These are phyloP conservation scores for Pterocarpus santalinus DNA, from an alignment of 306 rosid species.

Conservation along the genomic window DNA sequence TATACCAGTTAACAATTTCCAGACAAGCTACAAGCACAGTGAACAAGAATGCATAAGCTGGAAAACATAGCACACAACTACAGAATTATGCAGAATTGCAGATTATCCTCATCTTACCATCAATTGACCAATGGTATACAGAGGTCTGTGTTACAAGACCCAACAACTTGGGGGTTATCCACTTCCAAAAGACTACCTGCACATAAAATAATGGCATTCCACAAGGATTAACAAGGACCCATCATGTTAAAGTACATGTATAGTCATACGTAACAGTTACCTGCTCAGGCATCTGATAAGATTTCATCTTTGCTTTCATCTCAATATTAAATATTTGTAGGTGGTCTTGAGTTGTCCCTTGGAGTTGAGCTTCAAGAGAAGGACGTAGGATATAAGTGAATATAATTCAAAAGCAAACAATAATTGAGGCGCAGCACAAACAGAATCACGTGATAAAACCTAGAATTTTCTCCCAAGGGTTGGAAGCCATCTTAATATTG, in stretches of 20 bases:
- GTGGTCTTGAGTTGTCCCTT: constrained; percentile 98
- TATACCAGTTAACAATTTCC: constrained; percentile 41
- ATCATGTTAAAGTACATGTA: constrained; percentile 21
- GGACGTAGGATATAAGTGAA: constrained; percentile 33
- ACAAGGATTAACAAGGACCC: constrained; percentile 31
- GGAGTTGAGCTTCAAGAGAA: constrained; percentile 85
- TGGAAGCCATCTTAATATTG: constrained; percentile 28
- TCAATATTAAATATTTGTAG: constrained; percentile 96
- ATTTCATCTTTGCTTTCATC: constrained; percentile 94
- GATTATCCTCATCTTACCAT: constrained; percentile 66
- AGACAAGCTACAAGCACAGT: constrained; percentile 29
- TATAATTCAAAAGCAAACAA: constrained; percentile 33
- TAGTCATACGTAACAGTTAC: constrained; percentile 50
- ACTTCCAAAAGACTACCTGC: constrained; percentile 97
- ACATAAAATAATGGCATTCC: constrained; percentile 36
- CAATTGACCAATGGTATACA: constrained; percentile 98
- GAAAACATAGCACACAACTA: constrained; percentile 20
- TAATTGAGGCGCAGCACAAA: constrained; percentile 34
- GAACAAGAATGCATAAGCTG: constrained; percentile 36
- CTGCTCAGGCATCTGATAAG: constrained; percentile 98
- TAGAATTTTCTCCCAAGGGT: constrained; percentile 1
- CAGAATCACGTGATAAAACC: constrained; percentile 34
- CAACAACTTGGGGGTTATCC: constrained; percentile 92
- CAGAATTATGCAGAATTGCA: constrained; percentile 35
- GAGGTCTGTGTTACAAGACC: constrained; percentile 94